Evolutionary conservation across 2,329 filamentous ascomycete genomes (phyloP).

Genomic region (Trichoderma polysporum): DNA sequence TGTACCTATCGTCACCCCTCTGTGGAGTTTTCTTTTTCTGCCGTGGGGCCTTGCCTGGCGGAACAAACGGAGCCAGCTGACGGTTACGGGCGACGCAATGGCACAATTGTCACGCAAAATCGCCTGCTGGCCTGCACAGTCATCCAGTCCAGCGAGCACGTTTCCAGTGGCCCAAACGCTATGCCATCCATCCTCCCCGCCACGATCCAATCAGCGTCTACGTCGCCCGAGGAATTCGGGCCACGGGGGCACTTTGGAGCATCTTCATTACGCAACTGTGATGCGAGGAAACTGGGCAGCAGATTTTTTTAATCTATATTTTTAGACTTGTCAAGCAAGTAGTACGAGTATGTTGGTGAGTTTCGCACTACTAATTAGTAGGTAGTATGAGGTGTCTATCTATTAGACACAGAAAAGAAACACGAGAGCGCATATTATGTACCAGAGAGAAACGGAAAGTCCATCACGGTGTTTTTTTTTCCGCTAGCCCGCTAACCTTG

Average conservation of each 20-base stretch:
- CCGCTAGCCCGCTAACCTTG: neutral
- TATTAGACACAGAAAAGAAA: neutral
- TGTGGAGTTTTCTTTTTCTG: neutral
- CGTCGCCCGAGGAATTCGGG: neutral
- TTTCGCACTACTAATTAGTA: no score
- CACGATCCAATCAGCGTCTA: conserved; percentile 12
- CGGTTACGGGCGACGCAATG: conserved; percentile 4
- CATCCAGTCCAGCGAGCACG: conserved; percentile 21
- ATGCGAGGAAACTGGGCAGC: conserved; percentile 6
- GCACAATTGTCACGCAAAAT: conserved; percentile 16
- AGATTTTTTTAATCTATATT: neutral
- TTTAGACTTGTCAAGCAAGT: neutral
- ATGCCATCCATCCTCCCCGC: neutral
- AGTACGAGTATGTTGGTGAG: neutral
- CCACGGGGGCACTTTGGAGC: conserved; percentile 17
- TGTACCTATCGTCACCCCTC: neutral
- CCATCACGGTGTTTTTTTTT: neutral
- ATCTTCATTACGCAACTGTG: conserved; percentile 24
- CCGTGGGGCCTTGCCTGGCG: neutral
- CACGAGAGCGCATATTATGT: no score
- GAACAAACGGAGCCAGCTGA: conserved; percentile 11
- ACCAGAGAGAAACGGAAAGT: neutral
- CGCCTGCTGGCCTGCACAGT: conserved; percentile 4
- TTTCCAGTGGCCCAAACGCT: conserved; percentile 16
- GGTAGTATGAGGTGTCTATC: neutral